These are phyloP conservation scores for Crataegus laevigata DNA, from an alignment of 306 rosid genomes.

Conservation along the genomic window DNA sequence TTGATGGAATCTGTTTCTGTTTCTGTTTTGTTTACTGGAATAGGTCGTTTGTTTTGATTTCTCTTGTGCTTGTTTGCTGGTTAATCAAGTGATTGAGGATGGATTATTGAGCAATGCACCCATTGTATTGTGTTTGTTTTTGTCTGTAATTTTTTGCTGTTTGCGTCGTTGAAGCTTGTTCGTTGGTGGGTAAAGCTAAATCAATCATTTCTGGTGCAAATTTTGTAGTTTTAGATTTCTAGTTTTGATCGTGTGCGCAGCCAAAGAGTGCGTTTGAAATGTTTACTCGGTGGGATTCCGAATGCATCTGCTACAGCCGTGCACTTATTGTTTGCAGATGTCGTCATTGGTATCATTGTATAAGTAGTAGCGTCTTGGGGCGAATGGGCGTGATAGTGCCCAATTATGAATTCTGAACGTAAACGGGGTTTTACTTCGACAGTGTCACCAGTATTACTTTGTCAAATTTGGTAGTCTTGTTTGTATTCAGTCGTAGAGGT, in stretches of 20 bases:
- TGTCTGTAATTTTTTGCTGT: neutral
- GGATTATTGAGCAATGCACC: neutral
- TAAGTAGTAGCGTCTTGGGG: neutral
- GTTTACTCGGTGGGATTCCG: neutral
- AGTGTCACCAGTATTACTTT: neutral
- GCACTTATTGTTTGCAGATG: neutral
- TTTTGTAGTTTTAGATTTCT: neutral
- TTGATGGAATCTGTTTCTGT: neutral
- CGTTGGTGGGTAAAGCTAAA: neutral
- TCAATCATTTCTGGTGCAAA: neutral
- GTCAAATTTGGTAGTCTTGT: neutral
- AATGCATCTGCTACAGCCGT: neutral
- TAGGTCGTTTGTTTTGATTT: neutral
- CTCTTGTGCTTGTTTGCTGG: neutral
- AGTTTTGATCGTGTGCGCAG: neutral
- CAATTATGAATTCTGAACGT: neutral
- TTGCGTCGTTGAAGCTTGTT: neutral
- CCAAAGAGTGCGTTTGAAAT: too few relatives aligned
- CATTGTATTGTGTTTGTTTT: neutral
- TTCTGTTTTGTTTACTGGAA: neutral
- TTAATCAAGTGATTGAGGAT: neutral
- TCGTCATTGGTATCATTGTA: neutral
- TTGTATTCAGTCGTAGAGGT: too few relatives aligned
- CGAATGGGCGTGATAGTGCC: neutral
- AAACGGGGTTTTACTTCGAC: neutral